Percentiles rank a stretch among this genome's conserved stretches.
Evolutionary conservation across 495 filamentous ascomycete genomes (phyloP).

Genomic region (Neurospora tetraspora): DNA sequence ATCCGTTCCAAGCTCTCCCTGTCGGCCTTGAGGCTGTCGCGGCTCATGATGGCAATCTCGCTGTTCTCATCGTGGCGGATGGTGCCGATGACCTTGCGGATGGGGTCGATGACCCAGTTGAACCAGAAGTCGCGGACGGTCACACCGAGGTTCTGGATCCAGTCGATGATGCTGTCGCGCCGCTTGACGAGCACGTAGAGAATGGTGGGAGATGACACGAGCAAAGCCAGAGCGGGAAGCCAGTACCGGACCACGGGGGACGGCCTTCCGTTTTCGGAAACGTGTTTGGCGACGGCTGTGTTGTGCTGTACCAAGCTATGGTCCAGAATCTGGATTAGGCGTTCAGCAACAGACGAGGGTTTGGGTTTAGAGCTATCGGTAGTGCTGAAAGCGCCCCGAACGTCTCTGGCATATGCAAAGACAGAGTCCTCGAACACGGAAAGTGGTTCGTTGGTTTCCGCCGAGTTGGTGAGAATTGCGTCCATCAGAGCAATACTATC

Average conservation of each 20-base stretch:
- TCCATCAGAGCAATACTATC: conserved; percentile 73
- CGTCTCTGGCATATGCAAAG: conserved; percentile 35
- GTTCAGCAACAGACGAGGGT: background rate
- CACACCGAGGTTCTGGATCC: conserved; percentile 62
- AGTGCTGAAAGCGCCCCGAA: background rate
- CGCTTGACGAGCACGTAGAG: conserved; percentile 63
- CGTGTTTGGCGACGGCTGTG: conserved; percentile 34
- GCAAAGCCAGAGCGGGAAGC: conserved; percentile 56
- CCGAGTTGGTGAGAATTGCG: conserved; percentile 50
- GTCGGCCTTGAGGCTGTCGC: conserved; percentile 77
- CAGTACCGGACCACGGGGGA: conserved; percentile 75
- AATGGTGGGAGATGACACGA: conserved; percentile 73
- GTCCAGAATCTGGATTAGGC: conserved; percentile 7
- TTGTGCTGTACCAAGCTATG: conserved; percentile 49
- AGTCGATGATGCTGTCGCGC: conserved; percentile 60
- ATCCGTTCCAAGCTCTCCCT: conserved; percentile 88
- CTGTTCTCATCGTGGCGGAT: conserved; percentile 85
- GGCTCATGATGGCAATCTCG: conserved; percentile 93
- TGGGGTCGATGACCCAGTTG: conserved; percentile 89
- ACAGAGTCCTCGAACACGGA: conserved; percentile 69
- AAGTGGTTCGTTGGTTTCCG: conserved; percentile 13
- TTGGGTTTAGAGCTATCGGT: background rate
- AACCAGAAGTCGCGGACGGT: conserved; percentile 84
- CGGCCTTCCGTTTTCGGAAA: conserved; percentile 60
- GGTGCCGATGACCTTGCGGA: conserved; percentile 72